Evolutionary conservation across 2,329 filamentous ascomycete genomes (phyloP), one percentile per base, ranked within the genome.

Genomic region (Lojkania enalia): DNA sequence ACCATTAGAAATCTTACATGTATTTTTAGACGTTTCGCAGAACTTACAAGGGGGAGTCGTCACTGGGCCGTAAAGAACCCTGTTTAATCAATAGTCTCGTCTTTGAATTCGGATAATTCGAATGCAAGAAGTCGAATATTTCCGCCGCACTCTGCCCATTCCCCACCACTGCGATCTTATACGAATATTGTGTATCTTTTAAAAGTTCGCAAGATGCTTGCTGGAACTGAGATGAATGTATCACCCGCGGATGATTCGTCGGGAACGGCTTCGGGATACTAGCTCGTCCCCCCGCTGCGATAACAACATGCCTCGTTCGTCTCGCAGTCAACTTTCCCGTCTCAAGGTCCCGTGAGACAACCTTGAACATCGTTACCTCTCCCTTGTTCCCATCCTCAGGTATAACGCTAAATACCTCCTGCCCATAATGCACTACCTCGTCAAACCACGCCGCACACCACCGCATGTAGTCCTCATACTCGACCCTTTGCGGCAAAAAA

Each of bases 401-500:
- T 5, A 82, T 74, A 14, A 96, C 81, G 15, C 84, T 80, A 27
- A 88, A 65, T 2, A 94, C 91, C 67, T 95, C 87, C 58, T 86
- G 84, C 48, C 82, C 80, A 66, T 96, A 97, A 37, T 78, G 78
- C 36, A 95, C 87, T 32, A 86, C 73, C 51, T 84, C 71, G 38
- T 80, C 80, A 63, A 97, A 97, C 65, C 85, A 85, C 48, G 81
- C 77, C 11, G 92, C 88, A 66, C 90, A 96, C 92, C 92, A 97
- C 50, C 86, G 82, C 71, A 97, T 85, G 72, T 97, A 97, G 71
- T 96, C 91, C 68, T 96, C 91, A 63, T 95, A 97, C 73, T 97
- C 92, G 49, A 86, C 77, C 19, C 92, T 83, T 20, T 88, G 84
- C 0, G 92, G 92, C 21, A 95, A 73, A 74, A 96, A 96, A 0